These are phyloP conservation scores for Hymenoscyphus fructigenus DNA, from an alignment of 2,329 filamentous ascomycete genomes.

Conservation along the genomic window DNA sequence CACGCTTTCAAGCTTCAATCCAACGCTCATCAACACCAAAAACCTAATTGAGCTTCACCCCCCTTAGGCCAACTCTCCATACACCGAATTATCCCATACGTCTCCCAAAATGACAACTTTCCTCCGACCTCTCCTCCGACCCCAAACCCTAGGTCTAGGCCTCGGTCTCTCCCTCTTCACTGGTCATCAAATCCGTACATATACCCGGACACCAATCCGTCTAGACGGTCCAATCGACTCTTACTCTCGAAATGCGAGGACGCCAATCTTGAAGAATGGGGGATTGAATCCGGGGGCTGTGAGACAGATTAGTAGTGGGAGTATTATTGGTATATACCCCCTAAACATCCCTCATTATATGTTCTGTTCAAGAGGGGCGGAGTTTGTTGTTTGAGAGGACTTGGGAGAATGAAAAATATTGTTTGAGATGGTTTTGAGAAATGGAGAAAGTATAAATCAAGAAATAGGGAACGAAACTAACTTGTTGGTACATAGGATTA, in stretches of 20 bases:
- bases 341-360: background rate
- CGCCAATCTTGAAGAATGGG: conserved; percentile 24
- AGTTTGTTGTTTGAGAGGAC: background rate
- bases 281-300: conserved; percentile 31
- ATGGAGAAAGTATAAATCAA: too few relatives aligned
- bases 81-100: too few relatives aligned
- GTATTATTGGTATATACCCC: conserved; percentile 32
- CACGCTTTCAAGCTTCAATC: background rate
- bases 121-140: conserved; percentile 26
- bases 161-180: conserved; percentile 39
- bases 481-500: conserved; percentile 19
- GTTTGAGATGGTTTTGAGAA: background rate
- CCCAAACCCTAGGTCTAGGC: conserved; percentile 36
- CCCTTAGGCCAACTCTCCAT: too few relatives aligned
- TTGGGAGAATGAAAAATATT: background rate
- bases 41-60: background rate
- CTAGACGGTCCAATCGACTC: conserved; percentile 33
- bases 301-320: conserved; percentile 36
- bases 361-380: background rate
- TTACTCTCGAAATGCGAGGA: conserved; percentile 33
- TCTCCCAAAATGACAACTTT: conserved; percentile 2
- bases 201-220: conserved; percentile 34
- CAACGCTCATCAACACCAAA: background rate
- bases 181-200: conserved; percentile 31
- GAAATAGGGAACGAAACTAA: background rate